Evolutionary conservation across 1,284 basidiomycete species (phyloP).

Genomic region (Apiotrichum domesticum): DNA sequence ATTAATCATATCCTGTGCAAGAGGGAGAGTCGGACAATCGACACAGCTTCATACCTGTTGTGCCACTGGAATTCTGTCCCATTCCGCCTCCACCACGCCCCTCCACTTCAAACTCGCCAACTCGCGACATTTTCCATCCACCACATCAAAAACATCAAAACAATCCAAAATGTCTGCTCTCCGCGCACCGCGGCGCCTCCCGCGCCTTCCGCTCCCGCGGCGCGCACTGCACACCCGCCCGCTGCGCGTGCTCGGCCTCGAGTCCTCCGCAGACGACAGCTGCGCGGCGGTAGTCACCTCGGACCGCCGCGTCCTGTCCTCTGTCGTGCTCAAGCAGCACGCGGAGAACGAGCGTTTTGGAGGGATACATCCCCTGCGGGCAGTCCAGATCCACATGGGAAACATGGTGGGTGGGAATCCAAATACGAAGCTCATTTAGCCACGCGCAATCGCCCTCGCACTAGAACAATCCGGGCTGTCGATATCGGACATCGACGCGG

Average conservation of each 20-base stretch:
- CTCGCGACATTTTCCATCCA: no score
- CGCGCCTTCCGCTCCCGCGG: no score
- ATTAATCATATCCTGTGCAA: no score
- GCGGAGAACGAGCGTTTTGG: slow-evolving; percentile 53
- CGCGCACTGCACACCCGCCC: slow-evolving; percentile 8
- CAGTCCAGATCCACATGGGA: slow-evolving; percentile 60
- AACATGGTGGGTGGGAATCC: slow-evolving; percentile 58
- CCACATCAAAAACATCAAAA: no score
- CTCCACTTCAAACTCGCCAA: no score
- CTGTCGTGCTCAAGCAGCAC: slow-evolving; percentile 75
- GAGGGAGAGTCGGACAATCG: no score
- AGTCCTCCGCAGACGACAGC: slow-evolving; percentile 79
- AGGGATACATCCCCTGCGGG: slow-evolving; percentile 75
- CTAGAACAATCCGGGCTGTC: slow-evolving; percentile 58
- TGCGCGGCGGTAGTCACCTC: slow-evolving; percentile 75
- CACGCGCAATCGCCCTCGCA: slow-evolving; percentile 63
- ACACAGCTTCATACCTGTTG: no score
- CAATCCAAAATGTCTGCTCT: no score
- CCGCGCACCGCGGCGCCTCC: no score
- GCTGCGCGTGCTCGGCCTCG: slow-evolving; percentile 63
- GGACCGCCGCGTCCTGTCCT: slow-evolving; percentile 63
- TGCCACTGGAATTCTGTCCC: no score
- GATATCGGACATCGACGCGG: slow-evolving; percentile 65
- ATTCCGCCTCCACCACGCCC: no score
- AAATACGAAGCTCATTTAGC: slow-evolving; percentile 50